A percentile compares a stretch with the other conserved stretches of the same genome.
Conservation (phyloP, 192 early-diverging fungal genomes). For the Coemansia sp. region DNA sequence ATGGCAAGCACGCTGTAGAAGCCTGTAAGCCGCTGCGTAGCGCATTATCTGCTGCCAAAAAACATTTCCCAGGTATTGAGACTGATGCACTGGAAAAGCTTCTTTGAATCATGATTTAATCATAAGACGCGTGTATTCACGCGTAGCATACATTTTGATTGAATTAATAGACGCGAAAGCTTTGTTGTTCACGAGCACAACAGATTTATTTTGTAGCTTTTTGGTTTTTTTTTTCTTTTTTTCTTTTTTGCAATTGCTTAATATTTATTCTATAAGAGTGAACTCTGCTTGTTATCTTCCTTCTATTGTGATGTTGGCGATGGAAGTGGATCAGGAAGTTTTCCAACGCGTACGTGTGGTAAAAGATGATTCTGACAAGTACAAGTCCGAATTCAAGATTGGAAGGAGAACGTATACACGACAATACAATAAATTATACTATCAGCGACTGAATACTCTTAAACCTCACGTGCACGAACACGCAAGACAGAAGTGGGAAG, state of each 20-base stretch:
- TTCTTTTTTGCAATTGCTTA: neutral
- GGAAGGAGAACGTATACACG: slow-evolving; percentile 67
- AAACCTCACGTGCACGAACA: slow-evolving; percentile 59
- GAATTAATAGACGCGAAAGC: no score
- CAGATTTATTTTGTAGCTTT: no score
- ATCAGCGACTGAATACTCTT: slow-evolving; percentile 66
- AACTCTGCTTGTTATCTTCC: neutral
- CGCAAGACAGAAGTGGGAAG: slow-evolving; percentile 49
- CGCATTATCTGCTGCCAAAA: slow-evolving; percentile 6
- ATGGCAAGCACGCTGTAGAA: slow-evolving; percentile 15
- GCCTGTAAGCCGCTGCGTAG: slow-evolving; percentile 8
- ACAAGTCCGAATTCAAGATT: slow-evolving; percentile 15
- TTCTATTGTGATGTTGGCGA: slow-evolving; percentile 7
- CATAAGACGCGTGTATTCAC: neutral
- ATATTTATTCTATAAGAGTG: no score
- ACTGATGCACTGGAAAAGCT: slow-evolving; percentile 12
- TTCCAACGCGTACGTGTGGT: slow-evolving; percentile 3
- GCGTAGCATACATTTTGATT: no score
- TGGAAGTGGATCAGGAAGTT: neutral
- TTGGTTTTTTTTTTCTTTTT: neutral
- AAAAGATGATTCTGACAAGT: slow-evolving; percentile 1
- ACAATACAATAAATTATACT: slow-evolving; percentile 89
- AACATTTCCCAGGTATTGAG: slow-evolving; percentile 15
- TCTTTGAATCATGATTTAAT: neutral
- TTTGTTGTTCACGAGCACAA: no score